phyloP scores from a whole-genome alignment of 768 basidiomycete species.

The Myochromella boudieri region DNA sequence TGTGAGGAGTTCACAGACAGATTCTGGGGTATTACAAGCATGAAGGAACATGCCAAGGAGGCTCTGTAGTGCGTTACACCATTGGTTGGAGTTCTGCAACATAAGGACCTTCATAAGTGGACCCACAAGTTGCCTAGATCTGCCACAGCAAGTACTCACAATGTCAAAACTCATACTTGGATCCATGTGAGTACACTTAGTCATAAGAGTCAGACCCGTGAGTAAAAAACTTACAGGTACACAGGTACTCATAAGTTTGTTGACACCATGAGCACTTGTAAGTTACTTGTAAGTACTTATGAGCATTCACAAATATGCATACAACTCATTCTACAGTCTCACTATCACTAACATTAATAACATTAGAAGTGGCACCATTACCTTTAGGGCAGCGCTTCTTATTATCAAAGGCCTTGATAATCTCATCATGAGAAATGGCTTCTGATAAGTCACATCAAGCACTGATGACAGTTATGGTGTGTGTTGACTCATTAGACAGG shows the following conservation, averaged over 20 bases:
- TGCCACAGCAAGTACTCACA: neutral
- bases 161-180: neutral
- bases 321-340: neutral
- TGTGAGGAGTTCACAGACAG: slow-evolving; percentile 27
- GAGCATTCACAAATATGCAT: neutral
- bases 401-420: slow-evolving; percentile 8
- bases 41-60: slow-evolving; percentile 18
- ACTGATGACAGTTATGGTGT: neutral
- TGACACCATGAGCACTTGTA: neutral
- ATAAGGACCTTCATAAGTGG: neutral
- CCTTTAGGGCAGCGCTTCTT: slow-evolving; percentile 1
- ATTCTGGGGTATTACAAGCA: slow-evolving; percentile 20
- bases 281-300: neutral
- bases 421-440: slow-evolving; percentile 3
- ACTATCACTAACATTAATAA: neutral
- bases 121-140: neutral
- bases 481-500: slow-evolving; percentile 1
- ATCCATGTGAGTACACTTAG: neutral
- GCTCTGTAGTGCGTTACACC: slow-evolving; percentile 23
- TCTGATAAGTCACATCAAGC: neutral
- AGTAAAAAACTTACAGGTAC: neutral
- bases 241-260: neutral
- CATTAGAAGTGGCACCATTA: neutral
- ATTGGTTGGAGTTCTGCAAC: slow-evolving; percentile 23
- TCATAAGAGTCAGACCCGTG: neutral